Percentiles rank a stretch among this genome's conserved stretches.
Evolutionary conservation across 129 eudicot genomes (phyloP).

Genomic region (carrot (Daucus carota)): DH1_v3.0 NC_030389.2:37012001-37012500

Average conservation of each 20-base stretch:
- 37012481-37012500: neutral
- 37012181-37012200: neutral
- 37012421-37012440: too few relatives aligned
- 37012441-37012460: neutral
- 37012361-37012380: constrained; percentile 37
- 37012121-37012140: too few relatives aligned
- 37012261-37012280: constrained; percentile 54
- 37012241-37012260: constrained; percentile 48
- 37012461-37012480: neutral
- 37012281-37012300: constrained; percentile 66
- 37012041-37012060: too few relatives aligned
- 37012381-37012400: neutral
- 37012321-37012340: constrained; percentile 26
- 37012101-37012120: too few relatives aligned
- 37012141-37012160: too few relatives aligned
- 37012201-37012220: constrained; percentile 5
- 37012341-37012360: constrained; percentile 19
- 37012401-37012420: too few relatives aligned
- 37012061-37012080: too few relatives aligned
- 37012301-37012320: constrained; percentile 69
- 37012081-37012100: too few relatives aligned
- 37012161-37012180: neutral
- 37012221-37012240: constrained; percentile 63
- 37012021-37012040: too few relatives aligned
- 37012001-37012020: too few relatives aligned